These are phyloP conservation scores for Byssochlamys sp. DNA, from an alignment of 2,329 filamentous ascomycete species.

Conservation along the genomic window DNA sequence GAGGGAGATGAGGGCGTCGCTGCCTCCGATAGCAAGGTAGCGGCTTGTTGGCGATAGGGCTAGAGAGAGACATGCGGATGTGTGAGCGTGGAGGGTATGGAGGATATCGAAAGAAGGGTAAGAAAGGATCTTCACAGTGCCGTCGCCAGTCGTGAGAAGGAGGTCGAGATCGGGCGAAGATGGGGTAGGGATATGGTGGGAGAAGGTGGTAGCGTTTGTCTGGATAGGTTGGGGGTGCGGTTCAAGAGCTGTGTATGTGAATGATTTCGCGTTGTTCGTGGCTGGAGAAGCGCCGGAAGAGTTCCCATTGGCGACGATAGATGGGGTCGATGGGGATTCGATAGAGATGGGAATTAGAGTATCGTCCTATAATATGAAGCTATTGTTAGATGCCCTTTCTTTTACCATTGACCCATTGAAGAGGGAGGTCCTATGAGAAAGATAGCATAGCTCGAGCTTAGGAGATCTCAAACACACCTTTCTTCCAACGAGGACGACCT, in stretches of 20 bases:
- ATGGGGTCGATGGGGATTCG: conserved; percentile 30
- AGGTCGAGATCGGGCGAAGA: conserved; percentile 31
- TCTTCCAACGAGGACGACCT: conserved; percentile 36
- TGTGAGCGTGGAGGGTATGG: conserved; percentile 41
- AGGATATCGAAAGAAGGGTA: conserved; percentile 37
- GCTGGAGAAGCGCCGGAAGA: conserved; percentile 4
- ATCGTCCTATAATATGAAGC: conserved; percentile 31
- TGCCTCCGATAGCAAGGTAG: conserved; percentile 41
- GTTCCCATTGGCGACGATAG: conserved; percentile 13
- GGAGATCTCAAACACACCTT: conserved; percentile 26
- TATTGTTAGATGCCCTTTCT: neutral
- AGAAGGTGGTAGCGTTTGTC: conserved; percentile 42
- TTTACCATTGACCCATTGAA: neutral
- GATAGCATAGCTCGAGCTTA: neutral
- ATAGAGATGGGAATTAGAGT: conserved; percentile 38
- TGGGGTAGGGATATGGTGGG: conserved; percentile 29
- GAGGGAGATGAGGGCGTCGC: conserved; percentile 41
- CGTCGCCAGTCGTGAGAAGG: conserved; percentile 41
- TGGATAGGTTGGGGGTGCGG: conserved; percentile 37
- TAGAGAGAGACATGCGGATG: conserved; percentile 39
- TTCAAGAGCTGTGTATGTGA: conserved; percentile 31
- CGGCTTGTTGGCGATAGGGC: conserved; percentile 38
- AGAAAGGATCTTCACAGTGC: conserved; percentile 39
- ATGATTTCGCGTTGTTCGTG: conserved; percentile 2
- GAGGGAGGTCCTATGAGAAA: neutral